Conservation (phyloP, 2,329 filamentous ascomycete genomes). For the Cladosporium sp. region DNA sequence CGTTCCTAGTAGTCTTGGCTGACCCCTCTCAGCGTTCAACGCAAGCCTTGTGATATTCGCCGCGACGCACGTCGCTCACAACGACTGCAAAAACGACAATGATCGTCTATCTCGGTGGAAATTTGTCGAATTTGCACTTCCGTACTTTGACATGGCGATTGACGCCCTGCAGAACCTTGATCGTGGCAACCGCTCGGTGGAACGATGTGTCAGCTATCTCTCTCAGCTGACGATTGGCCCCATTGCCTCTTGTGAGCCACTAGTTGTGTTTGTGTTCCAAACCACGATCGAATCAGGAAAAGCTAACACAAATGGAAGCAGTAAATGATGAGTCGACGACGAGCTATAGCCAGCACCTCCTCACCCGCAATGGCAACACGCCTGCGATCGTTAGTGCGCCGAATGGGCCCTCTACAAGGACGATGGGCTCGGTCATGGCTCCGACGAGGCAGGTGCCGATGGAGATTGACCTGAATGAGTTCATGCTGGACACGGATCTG, state of each 20-base stretch:
- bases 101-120: background rate
- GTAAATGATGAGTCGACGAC: background rate
- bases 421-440: background rate
- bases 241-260: background rate
- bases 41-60: background rate
- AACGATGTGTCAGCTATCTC: slow-evolving; percentile 1
- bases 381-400: background rate
- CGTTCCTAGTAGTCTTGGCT: background rate
- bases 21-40: background rate
- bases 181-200: slow-evolving; percentile 3
- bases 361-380: background rate
- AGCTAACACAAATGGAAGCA: background rate
- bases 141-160: slow-evolving; percentile 1
- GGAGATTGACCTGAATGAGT: slow-evolving; percentile 1
- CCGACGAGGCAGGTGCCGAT: background rate
- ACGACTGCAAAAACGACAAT: background rate
- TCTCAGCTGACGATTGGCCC: background rate
- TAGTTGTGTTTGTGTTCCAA: background rate
- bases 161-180: slow-evolving; percentile 1
- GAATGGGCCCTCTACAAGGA: background rate
- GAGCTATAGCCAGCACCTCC: background rate
- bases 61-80: background rate
- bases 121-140: background rate
- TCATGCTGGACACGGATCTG: slow-evolving; percentile 1
- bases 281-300: background rate